A percentile compares a stretch with the other conserved stretches of the same genome.
Evolutionary conservation across 345 rosid species (phyloP).

Genomic region (Alliaria petiolata): DNA sequence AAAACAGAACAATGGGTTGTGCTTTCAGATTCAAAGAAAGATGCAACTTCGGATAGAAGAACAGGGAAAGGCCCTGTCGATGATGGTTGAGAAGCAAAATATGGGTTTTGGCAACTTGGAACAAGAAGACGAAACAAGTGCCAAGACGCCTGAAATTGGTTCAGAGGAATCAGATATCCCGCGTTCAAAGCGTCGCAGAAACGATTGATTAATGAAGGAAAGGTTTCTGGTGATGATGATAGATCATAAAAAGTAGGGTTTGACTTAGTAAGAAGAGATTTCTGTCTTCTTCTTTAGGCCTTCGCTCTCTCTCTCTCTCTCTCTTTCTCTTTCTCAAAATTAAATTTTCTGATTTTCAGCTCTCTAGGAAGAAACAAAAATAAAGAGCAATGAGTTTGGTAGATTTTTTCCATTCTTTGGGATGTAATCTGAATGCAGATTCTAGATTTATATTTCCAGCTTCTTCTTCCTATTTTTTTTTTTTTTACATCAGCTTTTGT

Average conservation of each 20-base stretch:
- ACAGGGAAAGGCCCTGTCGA: conserved; percentile 63
- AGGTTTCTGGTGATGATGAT: background rate
- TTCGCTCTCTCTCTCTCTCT: background rate
- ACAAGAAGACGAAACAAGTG: conserved; percentile 31
- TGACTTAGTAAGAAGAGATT: background rate
- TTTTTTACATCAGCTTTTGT: background rate
- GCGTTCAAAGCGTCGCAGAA: conserved; percentile 54
- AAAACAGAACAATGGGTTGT: background rate
- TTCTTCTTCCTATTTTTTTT: background rate
- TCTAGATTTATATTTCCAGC: background rate
- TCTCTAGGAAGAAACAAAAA: conserved; percentile 8
- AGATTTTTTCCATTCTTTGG: background rate
- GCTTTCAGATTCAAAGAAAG: conserved; percentile 73
- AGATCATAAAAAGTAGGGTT: conserved; percentile 11
- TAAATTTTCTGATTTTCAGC: conserved; percentile 5
- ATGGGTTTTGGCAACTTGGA: conserved; percentile 48
- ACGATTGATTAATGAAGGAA: conserved; percentile 35
- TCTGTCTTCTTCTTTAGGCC: conserved; percentile 4
- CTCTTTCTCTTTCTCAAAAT: background rate
- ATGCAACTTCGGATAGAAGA: conserved; percentile 74
- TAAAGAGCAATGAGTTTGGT: conserved; percentile 2
- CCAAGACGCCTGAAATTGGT: too few species aligned
- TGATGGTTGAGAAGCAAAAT: conserved; percentile 68
- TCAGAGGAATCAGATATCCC: conserved; percentile 31
- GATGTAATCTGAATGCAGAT: conserved; percentile 10